Evolutionary conservation across 768 basidiomycete genomes (phyloP).

Genomic region (Suillus discolor): DNA sequence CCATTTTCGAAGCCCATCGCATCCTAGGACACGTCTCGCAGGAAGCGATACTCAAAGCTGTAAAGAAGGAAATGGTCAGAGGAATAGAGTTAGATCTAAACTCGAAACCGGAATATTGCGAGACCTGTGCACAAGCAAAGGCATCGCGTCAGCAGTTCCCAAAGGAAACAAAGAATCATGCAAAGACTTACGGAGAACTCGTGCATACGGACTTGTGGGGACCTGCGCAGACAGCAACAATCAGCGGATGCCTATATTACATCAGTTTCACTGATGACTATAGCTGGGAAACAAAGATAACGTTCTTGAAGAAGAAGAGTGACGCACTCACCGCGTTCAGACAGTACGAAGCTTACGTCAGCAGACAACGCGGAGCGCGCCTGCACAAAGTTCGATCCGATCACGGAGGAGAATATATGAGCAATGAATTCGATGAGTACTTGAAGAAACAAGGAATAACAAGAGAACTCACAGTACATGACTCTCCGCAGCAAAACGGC

Average conservation of each 20-base stretch:
- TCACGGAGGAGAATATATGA: neutral
- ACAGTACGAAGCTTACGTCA: constrained; percentile 8
- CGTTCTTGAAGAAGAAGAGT: constrained; percentile 34
- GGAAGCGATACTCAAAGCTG: too few relatives aligned
- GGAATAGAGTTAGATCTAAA: too few relatives aligned
- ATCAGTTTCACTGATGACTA: constrained; percentile 39
- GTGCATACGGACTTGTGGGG: too few relatives aligned
- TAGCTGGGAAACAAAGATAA: constrained; percentile 24
- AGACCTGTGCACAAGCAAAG: too few relatives aligned
- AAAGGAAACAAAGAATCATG: too few relatives aligned
- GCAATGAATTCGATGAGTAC: neutral
- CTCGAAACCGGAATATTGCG: too few relatives aligned
- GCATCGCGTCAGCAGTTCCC: too few relatives aligned
- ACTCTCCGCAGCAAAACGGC: neutral
- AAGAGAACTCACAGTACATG: neutral
- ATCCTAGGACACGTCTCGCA: too few relatives aligned
- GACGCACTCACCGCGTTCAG: constrained; percentile 28
- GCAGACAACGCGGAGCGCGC: rapidly evolving
- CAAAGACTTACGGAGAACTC: too few relatives aligned
- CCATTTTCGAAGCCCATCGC: too few relatives aligned
- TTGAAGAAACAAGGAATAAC: rapidly evolving
- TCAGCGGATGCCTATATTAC: constrained; percentile 33
- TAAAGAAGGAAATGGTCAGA: too few relatives aligned
- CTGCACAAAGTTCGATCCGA: neutral
- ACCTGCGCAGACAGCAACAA: neutral